These are phyloP conservation scores for Leishmania braziliensis DNA, from an alignment of 208 protist species.

Conservation along the genomic window DNA sequence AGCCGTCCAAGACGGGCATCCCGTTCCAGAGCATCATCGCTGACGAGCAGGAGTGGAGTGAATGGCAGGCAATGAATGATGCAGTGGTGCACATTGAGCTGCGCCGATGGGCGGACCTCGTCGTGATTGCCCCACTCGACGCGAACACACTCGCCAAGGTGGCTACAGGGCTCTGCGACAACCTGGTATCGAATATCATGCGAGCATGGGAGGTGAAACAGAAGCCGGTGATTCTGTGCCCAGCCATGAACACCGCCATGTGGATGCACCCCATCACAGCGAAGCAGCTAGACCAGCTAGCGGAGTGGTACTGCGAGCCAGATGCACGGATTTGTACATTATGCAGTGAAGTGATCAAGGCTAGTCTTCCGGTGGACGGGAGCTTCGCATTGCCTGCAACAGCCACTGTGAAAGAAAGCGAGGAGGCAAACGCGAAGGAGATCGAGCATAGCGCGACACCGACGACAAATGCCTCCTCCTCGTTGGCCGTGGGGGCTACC, in stretches of 20 bases:
- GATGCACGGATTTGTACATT: background rate
- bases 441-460: background rate
- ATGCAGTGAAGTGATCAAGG: background rate
- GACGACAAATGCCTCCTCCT: background rate
- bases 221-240: conserved; percentile 95
- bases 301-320: conserved; percentile 48
- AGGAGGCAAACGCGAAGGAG: background rate
- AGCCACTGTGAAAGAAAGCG: background rate
- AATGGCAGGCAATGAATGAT: conserved; percentile 87
- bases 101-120: conserved; percentile 94
- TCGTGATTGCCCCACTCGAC: conserved; percentile 96
- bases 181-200: conserved; percentile 95
- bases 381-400: background rate
- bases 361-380: background rate
- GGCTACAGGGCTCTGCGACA: conserved; percentile 94
- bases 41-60: conserved; percentile 82
- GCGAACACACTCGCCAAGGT: conserved; percentile 98
- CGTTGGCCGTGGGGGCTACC: background rate
- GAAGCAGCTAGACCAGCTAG: conserved; percentile 70
- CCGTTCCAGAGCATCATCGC: conserved; percentile 82
- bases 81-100: conserved; percentile 94
- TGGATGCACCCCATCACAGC: conserved; percentile 95
- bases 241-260: conserved; percentile 99
- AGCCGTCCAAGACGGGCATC: conserved; percentile 58
- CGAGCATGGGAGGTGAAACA: conserved; percentile 94